Evolutionary conservation across 1,139 yeast species (phyloP).

Genomic region (Candida mesenterica): DNA sequence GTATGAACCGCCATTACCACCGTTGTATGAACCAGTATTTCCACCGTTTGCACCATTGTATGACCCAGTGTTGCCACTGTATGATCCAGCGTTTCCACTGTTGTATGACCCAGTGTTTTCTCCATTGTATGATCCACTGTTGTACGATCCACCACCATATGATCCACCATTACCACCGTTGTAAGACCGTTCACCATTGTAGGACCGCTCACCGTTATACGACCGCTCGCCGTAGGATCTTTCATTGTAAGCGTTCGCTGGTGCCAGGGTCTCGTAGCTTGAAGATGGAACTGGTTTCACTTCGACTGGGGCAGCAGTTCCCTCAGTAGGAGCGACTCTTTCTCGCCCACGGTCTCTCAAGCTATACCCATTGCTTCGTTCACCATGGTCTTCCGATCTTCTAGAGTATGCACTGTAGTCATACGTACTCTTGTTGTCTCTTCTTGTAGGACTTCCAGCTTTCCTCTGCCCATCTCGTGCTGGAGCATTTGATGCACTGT

Average conservation of each 20-base stretch:
- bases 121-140: too few species aligned
- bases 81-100: too few species aligned
- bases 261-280: too few species aligned
- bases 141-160: too few species aligned
- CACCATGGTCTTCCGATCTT: conserved; percentile 8
- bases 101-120: too few species aligned
- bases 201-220: too few species aligned
- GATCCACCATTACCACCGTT: too few species aligned
- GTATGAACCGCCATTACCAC: background rate
- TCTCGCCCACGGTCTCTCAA: conserved; percentile 14
- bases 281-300: background rate
- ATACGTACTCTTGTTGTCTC: background rate
- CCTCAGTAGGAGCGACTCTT: conserved; percentile 8
- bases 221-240: too few species aligned
- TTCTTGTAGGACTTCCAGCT: background rate
- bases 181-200: too few species aligned
- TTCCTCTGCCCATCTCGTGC: conserved; percentile 4
- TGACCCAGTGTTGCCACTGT: background rate
- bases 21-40: background rate
- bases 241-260: too few species aligned
- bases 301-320: background rate
- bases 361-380: conserved; percentile 6
- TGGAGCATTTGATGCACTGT: background rate
- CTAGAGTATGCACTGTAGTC: conserved; percentile 5
- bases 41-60: background rate